Percentiles rank a stretch among this genome's conserved stretches.
These are phyloP conservation scores for Pythium periplocum DNA, from an alignment of 352 stramenopile genomes.

Conservation along the genomic window DNA sequence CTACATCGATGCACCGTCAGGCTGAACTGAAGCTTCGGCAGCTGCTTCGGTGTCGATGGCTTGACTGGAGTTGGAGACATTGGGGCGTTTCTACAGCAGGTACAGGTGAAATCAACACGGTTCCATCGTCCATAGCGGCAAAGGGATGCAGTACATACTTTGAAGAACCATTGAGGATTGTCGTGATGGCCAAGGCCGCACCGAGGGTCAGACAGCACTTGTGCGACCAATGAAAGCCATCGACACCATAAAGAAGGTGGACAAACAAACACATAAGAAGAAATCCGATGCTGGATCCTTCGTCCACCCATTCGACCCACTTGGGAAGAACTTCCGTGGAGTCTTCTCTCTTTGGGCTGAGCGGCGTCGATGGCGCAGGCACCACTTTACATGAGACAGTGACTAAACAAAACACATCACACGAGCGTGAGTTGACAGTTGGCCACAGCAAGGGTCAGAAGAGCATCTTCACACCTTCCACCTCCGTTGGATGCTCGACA, in stretches of 20 bases:
- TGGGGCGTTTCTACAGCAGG: slow-evolving; percentile 16
- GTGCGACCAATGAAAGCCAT: slow-evolving; percentile 83
- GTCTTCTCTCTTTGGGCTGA: slow-evolving; percentile 21
- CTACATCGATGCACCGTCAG: slow-evolving; percentile 76
- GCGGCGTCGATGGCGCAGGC: slow-evolving; percentile 25
- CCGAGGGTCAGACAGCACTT: slow-evolving; percentile 82
- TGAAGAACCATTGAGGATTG: slow-evolving; percentile 65
- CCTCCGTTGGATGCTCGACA: slow-evolving; percentile 54
- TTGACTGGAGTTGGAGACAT: slow-evolving; percentile 31
- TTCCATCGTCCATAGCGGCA: too few species aligned
- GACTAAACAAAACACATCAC: slow-evolving; percentile 19
- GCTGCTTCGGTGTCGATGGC: slow-evolving; percentile 42
- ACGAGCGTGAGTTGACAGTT: too few species aligned
- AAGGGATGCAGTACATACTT: slow-evolving; percentile 8
- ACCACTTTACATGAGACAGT: slow-evolving; percentile 75
- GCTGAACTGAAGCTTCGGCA: slow-evolving; percentile 74
- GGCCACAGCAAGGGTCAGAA: not conserved
- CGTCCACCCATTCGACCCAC: slow-evolving; percentile 71
- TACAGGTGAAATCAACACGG: too few species aligned
- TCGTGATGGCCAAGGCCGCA: slow-evolving; percentile 75
- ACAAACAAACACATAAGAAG: slow-evolving; percentile 82
- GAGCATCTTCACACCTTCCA: slow-evolving; percentile 34
- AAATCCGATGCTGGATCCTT: slow-evolving; percentile 77
- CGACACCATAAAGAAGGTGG: slow-evolving; percentile 74
- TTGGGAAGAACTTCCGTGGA: slow-evolving; percentile 37